A percentile compares a stretch with the other conserved stretches of the same genome.
These are phyloP conservation scores for Russula earlei DNA, from an alignment of 768 basidiomycete genomes.

Conservation along the genomic window DNA sequence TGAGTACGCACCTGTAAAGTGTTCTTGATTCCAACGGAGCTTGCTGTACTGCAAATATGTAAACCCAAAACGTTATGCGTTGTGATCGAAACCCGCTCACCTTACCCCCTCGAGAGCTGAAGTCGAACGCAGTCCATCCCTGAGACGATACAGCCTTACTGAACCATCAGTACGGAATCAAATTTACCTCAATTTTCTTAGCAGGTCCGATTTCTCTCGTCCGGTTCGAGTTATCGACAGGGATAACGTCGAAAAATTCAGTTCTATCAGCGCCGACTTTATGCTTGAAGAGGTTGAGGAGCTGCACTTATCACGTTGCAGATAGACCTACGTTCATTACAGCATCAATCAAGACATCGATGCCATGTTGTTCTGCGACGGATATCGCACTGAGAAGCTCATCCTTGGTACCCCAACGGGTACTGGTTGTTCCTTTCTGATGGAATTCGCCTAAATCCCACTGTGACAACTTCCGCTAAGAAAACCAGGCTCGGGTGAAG, in stretches of 20 bases:
- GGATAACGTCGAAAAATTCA: constrained; percentile 62
- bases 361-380: constrained; percentile 54
- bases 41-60: constrained; percentile 47
- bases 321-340: constrained; percentile 64
- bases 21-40: constrained; percentile 65
- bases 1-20: constrained; percentile 56
- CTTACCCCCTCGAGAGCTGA: constrained; percentile 64
- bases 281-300: constrained; percentile 38
- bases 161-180: background rate
- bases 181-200: constrained; percentile 54
- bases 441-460: constrained; percentile 86
- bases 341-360: constrained; percentile 77
- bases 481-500: background rate
- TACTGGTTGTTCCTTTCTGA: constrained; percentile 59
- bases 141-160: constrained; percentile 24
- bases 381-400: constrained; percentile 64
- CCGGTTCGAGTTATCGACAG: constrained; percentile 62
- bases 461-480: constrained; percentile 29
- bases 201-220: constrained; percentile 47
- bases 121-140: constrained; percentile 86
- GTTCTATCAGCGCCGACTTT: constrained; percentile 75
- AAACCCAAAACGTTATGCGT: background rate
- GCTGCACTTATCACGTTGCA: background rate
- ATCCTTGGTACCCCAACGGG: constrained; percentile 83
- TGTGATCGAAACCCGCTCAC: constrained; percentile 29